These are phyloP conservation scores for Bruguiera hainesii DNA, from an alignment of 441 rosid species.

Conservation along the genomic window DNA sequence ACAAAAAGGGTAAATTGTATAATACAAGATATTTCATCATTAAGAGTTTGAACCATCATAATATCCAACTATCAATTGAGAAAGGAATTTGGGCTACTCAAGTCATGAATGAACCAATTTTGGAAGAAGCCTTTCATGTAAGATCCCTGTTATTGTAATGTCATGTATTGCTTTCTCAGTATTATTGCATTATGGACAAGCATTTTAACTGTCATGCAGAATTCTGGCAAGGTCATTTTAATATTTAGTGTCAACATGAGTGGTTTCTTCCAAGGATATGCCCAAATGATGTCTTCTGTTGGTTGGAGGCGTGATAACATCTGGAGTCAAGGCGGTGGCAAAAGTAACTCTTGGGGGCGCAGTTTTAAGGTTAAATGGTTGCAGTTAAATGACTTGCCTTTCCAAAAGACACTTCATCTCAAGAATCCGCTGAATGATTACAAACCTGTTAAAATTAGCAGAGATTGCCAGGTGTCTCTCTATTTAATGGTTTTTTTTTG, in stretches of 20 bases:
- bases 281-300: slow-evolving; percentile 90
- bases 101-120: slow-evolving; percentile 95
- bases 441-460: slow-evolving; percentile 96
- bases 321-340: slow-evolving; percentile 91
- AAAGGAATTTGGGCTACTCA: slow-evolving; percentile 98
- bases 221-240: slow-evolving; percentile 73
- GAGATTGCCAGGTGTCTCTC: slow-evolving; percentile 84
- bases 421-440: slow-evolving; percentile 89
- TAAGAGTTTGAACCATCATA: slow-evolving; percentile 85
- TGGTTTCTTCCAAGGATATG: slow-evolving; percentile 99
- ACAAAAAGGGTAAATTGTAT: slow-evolving; percentile 40
- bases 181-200: slow-evolving; percentile 30
- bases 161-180: slow-evolving; percentile 25
- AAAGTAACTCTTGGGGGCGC: slow-evolving; percentile 88
- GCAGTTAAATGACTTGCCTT: slow-evolving; percentile 76
- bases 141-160: slow-evolving; percentile 31
- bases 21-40: slow-evolving; percentile 83
- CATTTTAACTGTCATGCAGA: slow-evolving; percentile 58
- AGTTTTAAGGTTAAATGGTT: slow-evolving; percentile 95
- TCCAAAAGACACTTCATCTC: slow-evolving; percentile 94
- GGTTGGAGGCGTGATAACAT: slow-evolving; percentile 92
- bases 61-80: slow-evolving; percentile 71
- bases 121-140: slow-evolving; percentile 93
- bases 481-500: slow-evolving; percentile 8
- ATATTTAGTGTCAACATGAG: slow-evolving; percentile 99